Evolutionary conservation across 1,284 basidiomycete genomes (phyloP).

Genomic region (Puccinia hordei): DNA sequence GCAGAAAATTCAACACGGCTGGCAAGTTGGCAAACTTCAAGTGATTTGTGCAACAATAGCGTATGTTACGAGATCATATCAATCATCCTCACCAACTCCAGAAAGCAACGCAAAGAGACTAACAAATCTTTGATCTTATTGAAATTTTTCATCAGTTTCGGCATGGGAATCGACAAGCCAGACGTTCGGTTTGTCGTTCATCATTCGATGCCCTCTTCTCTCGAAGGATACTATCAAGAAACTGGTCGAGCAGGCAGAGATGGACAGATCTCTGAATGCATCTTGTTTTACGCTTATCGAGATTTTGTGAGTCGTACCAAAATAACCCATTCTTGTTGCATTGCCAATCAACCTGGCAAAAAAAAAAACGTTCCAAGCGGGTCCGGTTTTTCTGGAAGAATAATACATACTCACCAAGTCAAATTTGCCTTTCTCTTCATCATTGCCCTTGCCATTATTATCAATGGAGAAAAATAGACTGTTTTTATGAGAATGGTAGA

Average conservation of each 20-base stretch:
- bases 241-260: conserved; percentile 81
- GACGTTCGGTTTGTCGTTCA: conserved; percentile 80
- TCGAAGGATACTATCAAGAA: conserved; percentile 69
- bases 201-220: conserved; percentile 68
- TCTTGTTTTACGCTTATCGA: conserved; percentile 60
- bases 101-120: background rate
- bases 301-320: conserved; percentile 36
- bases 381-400: background rate
- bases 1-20: conserved; percentile 69
- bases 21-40: conserved; percentile 73
- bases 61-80: conserved; percentile 1
- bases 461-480: conserved; percentile 10
- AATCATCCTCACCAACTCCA: no score
- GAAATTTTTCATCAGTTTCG: conserved; percentile 64
- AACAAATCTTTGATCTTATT: background rate
- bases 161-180: conserved; percentile 95
- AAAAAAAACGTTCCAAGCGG: background rate
- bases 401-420: background rate
- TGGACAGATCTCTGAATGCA: conserved; percentile 68
- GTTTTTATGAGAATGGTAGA: conserved; percentile 63
- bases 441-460: background rate
- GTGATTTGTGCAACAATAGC: conserved; percentile 84
- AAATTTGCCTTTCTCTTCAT: background rate
- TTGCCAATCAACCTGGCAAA: background rate
- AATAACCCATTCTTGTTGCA: background rate